phyloP scores from a whole-genome alignment of 1,284 basidiomycete genomes.

The Sparassis latifolia region DNA sequence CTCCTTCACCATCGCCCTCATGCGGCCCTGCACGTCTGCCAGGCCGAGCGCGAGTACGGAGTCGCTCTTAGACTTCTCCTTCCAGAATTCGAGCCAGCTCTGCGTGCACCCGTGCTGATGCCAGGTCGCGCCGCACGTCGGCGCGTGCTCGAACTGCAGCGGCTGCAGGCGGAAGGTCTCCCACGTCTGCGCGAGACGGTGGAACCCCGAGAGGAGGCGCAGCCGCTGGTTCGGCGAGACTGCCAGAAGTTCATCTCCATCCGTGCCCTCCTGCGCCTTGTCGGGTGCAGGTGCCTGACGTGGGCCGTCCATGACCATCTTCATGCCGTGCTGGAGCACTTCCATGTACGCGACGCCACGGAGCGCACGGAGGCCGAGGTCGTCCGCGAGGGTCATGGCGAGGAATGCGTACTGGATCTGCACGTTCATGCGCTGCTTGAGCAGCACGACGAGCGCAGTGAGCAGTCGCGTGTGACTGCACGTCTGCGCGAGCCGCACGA shows the following conservation, averaged over 20 bases:
- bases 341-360: slow-evolving; percentile 62
- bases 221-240: slow-evolving; percentile 51
- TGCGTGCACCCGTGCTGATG: slow-evolving; percentile 61
- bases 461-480: slow-evolving; percentile 55
- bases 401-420: slow-evolving; percentile 60
- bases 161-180: slow-evolving; percentile 49
- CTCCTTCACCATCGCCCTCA: slow-evolving; percentile 52
- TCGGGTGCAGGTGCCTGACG: slow-evolving; percentile 4
- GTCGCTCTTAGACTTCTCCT: slow-evolving; percentile 46
- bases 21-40: slow-evolving; percentile 56
- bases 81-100: slow-evolving; percentile 50
- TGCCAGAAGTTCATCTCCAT: slow-evolving; percentile 36
- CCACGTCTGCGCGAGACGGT: slow-evolving; percentile 57
- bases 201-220: slow-evolving; percentile 57
- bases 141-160: slow-evolving; percentile 51
- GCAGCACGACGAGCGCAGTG: slow-evolving; percentile 46
- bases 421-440: slow-evolving; percentile 49
- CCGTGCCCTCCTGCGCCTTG: slow-evolving; percentile 19
- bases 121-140: slow-evolving; percentile 58
- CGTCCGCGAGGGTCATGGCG: slow-evolving; percentile 63
- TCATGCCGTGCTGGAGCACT: slow-evolving; percentile 53
- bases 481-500: slow-evolving; percentile 57
- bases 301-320: slow-evolving; percentile 30
- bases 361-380: slow-evolving; percentile 48
- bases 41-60: slow-evolving; percentile 46